These are phyloP conservation scores for Pinguiococcus pyrenoidosus DNA, from an alignment of 108 stramenopile genomes.

Conservation along the genomic window DNA sequence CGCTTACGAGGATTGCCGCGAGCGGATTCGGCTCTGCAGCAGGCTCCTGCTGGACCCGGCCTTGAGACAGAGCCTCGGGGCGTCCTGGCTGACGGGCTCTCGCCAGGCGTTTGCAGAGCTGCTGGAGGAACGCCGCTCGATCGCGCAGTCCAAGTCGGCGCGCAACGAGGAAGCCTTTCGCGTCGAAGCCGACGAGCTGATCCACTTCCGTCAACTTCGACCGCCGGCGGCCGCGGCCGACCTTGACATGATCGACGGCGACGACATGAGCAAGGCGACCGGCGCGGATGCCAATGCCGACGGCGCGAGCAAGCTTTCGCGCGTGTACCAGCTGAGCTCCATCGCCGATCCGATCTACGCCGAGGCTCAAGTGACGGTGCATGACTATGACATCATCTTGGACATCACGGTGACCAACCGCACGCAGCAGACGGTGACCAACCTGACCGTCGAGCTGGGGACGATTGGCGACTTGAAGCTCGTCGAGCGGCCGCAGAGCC, in stretches of 20 bases:
- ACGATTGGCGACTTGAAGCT: slow-evolving; percentile 99
- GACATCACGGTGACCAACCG: slow-evolving; percentile 80
- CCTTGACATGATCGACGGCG: slow-evolving; percentile 93
- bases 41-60: slow-evolving; percentile 23
- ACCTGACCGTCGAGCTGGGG: slow-evolving; percentile 87
- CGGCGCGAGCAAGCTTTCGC: slow-evolving; percentile 40
- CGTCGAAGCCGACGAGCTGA: slow-evolving; percentile 95
- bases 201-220: slow-evolving; percentile 94
- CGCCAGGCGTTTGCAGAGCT: slow-evolving; percentile 19
- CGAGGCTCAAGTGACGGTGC: slow-evolving; percentile 92
- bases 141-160: too few species aligned
- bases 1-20: too few species aligned
- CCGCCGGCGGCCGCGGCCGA: slow-evolving; percentile 58
- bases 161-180: too few species aligned
- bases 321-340: slow-evolving; percentile 90
- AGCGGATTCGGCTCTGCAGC: slow-evolving; percentile 26
- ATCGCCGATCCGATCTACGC: slow-evolving; percentile 98
- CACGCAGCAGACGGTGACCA: slow-evolving; percentile 78
- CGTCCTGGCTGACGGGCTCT: slow-evolving; percentile 15
- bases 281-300: slow-evolving; percentile 43
- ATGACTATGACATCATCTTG: slow-evolving; percentile 96
- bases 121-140: slow-evolving; percentile 14
- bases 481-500: slow-evolving; percentile 87
- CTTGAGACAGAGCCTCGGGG: slow-evolving; percentile 15
- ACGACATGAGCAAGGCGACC: slow-evolving; percentile 83